Base-by-base conservation (phyloP, 495 filamentous ascomycete species). In the Immersiella caudata region DNA sequence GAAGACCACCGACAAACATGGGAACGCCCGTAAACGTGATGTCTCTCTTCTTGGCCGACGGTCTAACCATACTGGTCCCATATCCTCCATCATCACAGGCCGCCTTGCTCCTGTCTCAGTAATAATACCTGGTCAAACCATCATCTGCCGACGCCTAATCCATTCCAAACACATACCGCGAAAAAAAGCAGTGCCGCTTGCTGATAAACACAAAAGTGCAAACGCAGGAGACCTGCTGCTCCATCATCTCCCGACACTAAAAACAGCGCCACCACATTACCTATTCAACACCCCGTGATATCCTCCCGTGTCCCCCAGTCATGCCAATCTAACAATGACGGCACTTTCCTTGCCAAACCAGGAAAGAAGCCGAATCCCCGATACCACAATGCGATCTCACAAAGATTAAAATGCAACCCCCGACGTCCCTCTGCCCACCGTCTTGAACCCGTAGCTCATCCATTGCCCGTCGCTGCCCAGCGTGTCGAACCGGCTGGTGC, bases 401-500 rank as follows among this genome's bases (percentile, higher is more conserved):
- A 16, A n/a, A 11, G n/a, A 18, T 75, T 58, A 76, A 60, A 75
- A 79, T 9, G 79, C 80, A 21, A 65, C 65, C 21, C 81, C 81
- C 8, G 68, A 70, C 22, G 49, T 52, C 22, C 61, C 49, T 51
- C 61, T 26, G 14, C 86, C 85, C 11, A 85, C 78, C 0, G 86
- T 87, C 67, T 82, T 82, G 67, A 84, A 77, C 14, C 40, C n/a
- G 46, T 74, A 87, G 46, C 76, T 86, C 71, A 82, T 73, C 73
- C 74, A 81, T 60, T 78, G 69, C 0, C 82, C 84, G 46, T 90
- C 79, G 20, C 83, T 83, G 3, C 79, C 77, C 58, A 91, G 79
- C 2, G 84, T 89, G 72, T 93, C 89, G 70, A 91, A 92, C n/a
- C 90, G 85, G 70, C 89, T 86, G 56, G 86, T 72, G 76, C 82